These are phyloP conservation scores for Elsinoe ampelina DNA, from an alignment of 2,329 filamentous ascomycete genomes.

Conservation along the genomic window DNA sequence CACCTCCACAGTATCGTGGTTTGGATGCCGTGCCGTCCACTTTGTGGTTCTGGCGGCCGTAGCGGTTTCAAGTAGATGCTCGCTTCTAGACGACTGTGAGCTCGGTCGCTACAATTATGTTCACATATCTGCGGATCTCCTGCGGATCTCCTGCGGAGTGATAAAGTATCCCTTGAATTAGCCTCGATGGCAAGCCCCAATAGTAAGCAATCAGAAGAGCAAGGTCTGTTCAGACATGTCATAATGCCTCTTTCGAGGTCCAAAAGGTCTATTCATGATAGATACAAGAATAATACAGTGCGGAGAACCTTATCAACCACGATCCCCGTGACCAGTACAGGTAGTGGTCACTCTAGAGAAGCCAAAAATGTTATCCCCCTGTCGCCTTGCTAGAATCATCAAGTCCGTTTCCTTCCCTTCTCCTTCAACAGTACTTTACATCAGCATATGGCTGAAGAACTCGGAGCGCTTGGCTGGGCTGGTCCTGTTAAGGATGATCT, in stretches of 20 bases:
- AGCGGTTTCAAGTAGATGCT: too few relatives aligned
- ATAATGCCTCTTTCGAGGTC: not conserved
- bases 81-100: too few relatives aligned
- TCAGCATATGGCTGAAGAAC: constrained; percentile 9
- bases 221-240: not conserved
- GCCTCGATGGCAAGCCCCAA: not conserved
- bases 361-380: not conserved
- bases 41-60: too few relatives aligned
- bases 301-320: not conserved
- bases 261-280: not conserved
- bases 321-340: not conserved
- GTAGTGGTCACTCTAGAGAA: not conserved
- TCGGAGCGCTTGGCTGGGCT: constrained; percentile 5
- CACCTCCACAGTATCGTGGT: not conserved
- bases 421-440: not conserved
- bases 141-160: too few relatives aligned
- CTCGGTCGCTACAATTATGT: too few relatives aligned
- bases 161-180: too few relatives aligned
- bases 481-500: constrained; percentile 19
- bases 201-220: not conserved
- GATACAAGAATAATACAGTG: constrained; percentile 1
- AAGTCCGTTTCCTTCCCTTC: not conserved
- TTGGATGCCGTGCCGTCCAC: too few relatives aligned
- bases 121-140: too few relatives aligned
- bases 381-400: not conserved